Conservation (phyloP, 352 stramenopile species). For the Globisporangium viniferum region DNA sequence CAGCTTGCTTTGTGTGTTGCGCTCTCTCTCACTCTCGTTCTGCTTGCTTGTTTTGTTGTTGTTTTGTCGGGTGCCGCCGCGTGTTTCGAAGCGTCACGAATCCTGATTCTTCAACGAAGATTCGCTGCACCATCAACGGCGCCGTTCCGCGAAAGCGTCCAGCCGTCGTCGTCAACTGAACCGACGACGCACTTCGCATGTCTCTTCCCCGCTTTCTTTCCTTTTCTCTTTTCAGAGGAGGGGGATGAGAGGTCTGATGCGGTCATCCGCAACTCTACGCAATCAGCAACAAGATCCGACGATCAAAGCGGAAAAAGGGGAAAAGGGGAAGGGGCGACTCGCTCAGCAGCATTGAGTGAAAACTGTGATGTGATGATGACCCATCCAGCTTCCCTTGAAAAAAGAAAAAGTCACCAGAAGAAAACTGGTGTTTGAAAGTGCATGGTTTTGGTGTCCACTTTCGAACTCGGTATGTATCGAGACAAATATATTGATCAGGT, state of each 20-base stretch:
- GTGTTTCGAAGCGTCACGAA: neutral
- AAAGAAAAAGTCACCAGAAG: too few relatives aligned
- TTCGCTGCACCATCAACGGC: neutral
- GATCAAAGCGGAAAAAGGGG: neutral
- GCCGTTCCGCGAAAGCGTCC: neutral
- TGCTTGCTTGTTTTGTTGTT: neutral
- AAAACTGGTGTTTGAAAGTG: too few relatives aligned
- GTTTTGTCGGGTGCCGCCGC: neutral
- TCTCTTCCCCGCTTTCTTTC: neutral
- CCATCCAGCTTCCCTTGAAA: too few relatives aligned
- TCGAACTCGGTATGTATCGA: too few relatives aligned
- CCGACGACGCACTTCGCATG: neutral
- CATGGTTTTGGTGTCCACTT: too few relatives aligned
- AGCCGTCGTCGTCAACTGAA: conserved; percentile 1
- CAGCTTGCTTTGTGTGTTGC: neutral
- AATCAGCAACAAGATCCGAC: neutral
- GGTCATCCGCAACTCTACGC: neutral
- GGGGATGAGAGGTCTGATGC: neutral
- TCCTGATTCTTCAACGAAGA: neutral
- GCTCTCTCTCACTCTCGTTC: neutral
- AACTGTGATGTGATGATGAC: too few relatives aligned
- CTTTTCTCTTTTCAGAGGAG: neutral
- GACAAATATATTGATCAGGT: too few relatives aligned
- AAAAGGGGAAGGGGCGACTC: neutral
- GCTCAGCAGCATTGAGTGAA: too few relatives aligned